Base-by-base conservation (phyloP, 306 rosid species). In the Potentilla sterilis region DNA sequence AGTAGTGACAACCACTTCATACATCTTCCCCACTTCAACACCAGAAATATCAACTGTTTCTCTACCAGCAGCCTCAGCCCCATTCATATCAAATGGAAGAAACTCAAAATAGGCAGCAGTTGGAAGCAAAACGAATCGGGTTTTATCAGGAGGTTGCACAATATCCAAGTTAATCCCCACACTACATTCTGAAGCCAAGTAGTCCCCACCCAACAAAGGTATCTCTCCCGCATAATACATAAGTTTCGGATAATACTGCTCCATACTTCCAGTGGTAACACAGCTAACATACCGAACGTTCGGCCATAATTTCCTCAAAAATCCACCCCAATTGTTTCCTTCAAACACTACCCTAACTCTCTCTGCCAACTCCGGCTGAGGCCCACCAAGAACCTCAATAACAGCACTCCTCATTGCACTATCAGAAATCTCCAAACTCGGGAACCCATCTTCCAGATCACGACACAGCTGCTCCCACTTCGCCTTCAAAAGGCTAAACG, bases 101-200 rank as follows among this genome's bases (percentile, higher is more conserved):
- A 90, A 90, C 86, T 90, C 96, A 72, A 90, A 90, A 71, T 88
- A 90, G 4, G 91, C 91, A 57, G 88, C 86, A 11, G 87, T 86
- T 54, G 93, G 96, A 62, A 88, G 87, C 67, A 90, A 65, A 2
- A 80, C 84, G 1, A 79, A 88, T n/a, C 58, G 81, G 1, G 92
- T 88, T 65, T 76, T 81, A 62, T 86, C 87, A 0, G 91, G 92
- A 1, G 91, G 88, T 76, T 84, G 87, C 65, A 15, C 72, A 46
- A 83, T 80, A 77, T 88, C 89, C 76, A 87, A 74, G 77, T 90
- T 90, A 67, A 88, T 78, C 37, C 88, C 96, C 6, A 88, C 82
- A 55, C 84, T 69, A 51, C 96, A 88, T 74, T 90, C 91, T 0
- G 93, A 90, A 69, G 93, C 82, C 55, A 83, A 86, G 76, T 83